A percentile compares a stretch with the other conserved stretches of the same genome.
Evolutionary conservation across 768 basidiomycete species (phyloP).

Genomic region (Gloeophyllum trabeum): DNA sequence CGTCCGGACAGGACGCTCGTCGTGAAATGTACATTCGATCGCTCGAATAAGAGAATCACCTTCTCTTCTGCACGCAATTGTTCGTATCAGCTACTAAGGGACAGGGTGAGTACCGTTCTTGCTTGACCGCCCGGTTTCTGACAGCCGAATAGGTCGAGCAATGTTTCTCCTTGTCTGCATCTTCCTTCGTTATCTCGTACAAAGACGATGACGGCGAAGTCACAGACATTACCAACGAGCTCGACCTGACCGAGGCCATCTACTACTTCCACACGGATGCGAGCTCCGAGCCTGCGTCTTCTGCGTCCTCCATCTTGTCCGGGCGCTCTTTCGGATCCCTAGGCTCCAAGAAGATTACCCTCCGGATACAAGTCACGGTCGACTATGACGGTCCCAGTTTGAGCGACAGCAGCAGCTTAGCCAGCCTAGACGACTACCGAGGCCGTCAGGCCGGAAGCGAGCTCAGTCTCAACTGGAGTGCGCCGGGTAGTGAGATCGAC

Average conservation of each 20-base stretch:
- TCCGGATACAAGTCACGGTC: constrained; percentile 66
- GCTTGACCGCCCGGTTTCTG: constrained; percentile 3
- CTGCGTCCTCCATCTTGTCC: constrained; percentile 64
- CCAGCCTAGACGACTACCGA: constrained; percentile 65
- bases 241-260: constrained; percentile 79
- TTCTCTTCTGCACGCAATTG: constrained; percentile 76
- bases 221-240: constrained; percentile 54
- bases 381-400: constrained; percentile 90
- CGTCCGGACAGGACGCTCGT: constrained; percentile 70
- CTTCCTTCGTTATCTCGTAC: constrained; percentile 66
- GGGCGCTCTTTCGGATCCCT: constrained; percentile 50
- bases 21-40: constrained; percentile 77
- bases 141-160: constrained; percentile 57
- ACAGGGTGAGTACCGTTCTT: constrained; percentile 39
- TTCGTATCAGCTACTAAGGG: constrained; percentile 60
- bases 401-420: constrained; percentile 78
- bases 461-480: constrained; percentile 36
- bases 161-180: constrained; percentile 65
- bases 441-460: constrained; percentile 44
- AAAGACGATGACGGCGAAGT: constrained; percentile 84
- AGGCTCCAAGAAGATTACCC: constrained; percentile 60
- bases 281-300: constrained; percentile 64
- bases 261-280: constrained; percentile 69
- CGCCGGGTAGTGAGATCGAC: constrained; percentile 11
- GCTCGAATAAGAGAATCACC: constrained; percentile 61